Conservation (phyloP, 371 early-diverging fungal genomes). For the Mucor plumbeus region DNA sequence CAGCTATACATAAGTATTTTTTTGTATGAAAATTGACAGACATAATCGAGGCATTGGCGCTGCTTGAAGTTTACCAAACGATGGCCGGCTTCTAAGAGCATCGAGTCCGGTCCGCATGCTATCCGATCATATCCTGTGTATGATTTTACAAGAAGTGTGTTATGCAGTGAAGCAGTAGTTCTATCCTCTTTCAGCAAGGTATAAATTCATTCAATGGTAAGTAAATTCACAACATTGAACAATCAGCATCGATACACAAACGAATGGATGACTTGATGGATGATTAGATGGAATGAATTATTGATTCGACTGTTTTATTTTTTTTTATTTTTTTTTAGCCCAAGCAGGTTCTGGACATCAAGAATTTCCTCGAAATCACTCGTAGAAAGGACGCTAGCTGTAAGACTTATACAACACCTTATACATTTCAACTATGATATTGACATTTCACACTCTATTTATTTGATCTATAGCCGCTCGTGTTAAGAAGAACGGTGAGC, state of each 20-base stretch:
- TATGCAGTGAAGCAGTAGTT: conserved; percentile 15
- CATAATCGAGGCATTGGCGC: too few species aligned
- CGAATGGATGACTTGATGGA: conserved; percentile 1
- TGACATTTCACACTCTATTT: not conserved
- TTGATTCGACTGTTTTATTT: not conserved
- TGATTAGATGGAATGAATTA: not conserved
- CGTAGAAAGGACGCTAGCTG: conserved; percentile 91
- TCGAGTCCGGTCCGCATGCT: not conserved
- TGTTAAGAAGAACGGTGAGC: conserved; percentile 93
- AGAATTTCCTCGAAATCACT: conserved; percentile 92
- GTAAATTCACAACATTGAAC: not conserved
- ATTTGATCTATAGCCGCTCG: conserved; percentile 64
- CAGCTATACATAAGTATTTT: too few species aligned
- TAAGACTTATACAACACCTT: conserved; percentile 34
- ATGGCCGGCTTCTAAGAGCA: too few species aligned
- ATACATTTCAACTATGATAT: not conserved
- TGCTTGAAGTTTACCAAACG: too few species aligned
- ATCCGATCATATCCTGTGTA: not conserved
- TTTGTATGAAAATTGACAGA: too few species aligned
- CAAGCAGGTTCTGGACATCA: conserved; percentile 94
- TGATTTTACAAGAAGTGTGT: conserved; percentile 9
- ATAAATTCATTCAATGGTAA: conserved; percentile 27
- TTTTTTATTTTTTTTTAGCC: conserved; percentile 59
- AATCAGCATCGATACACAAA: conserved; percentile 3
- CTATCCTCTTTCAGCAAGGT: conserved; percentile 26